phyloP scores from a whole-genome alignment of 2,329 filamentous ascomycete species.

The Arthrobotrys entomopaga region DNA sequence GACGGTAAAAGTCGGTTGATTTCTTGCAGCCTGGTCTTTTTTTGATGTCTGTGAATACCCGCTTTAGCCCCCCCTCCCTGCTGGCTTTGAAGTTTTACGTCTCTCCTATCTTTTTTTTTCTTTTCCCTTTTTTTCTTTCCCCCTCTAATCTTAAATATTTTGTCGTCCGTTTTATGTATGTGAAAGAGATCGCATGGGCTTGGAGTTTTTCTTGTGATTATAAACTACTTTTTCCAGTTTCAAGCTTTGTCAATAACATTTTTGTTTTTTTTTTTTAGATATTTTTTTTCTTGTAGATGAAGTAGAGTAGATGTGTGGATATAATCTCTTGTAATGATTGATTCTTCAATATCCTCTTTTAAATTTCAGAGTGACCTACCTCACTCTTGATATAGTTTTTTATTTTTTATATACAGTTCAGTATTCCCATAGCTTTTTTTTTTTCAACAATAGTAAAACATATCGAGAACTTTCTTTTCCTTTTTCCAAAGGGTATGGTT shows the following conservation, averaged over 20 bases:
- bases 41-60: too few species aligned
- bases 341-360: too few species aligned
- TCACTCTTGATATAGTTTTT: not conserved
- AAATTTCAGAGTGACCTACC: too few species aligned
- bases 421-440: not conserved
- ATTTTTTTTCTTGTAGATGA: too few species aligned
- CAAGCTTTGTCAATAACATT: too few species aligned
- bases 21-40: not conserved
- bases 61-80: too few species aligned
- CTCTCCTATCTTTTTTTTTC: not conserved
- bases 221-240: not conserved
- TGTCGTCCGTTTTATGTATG: constrained; percentile 5
- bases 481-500: too few species aligned
- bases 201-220: constrained; percentile 53
- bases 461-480: too few species aligned
- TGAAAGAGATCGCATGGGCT: constrained; percentile 53
- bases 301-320: too few species aligned
- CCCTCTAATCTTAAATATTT: not conserved
- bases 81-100: not conserved
- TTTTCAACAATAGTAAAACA: too few species aligned
- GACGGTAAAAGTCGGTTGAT: constrained; percentile 3
- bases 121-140: constrained; percentile 18
- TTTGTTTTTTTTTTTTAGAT: not conserved
- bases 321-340: too few species aligned
- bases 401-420: not conserved